Conservation (phyloP, 345 rosid species). For the Alliaria petiolata region DNA sequence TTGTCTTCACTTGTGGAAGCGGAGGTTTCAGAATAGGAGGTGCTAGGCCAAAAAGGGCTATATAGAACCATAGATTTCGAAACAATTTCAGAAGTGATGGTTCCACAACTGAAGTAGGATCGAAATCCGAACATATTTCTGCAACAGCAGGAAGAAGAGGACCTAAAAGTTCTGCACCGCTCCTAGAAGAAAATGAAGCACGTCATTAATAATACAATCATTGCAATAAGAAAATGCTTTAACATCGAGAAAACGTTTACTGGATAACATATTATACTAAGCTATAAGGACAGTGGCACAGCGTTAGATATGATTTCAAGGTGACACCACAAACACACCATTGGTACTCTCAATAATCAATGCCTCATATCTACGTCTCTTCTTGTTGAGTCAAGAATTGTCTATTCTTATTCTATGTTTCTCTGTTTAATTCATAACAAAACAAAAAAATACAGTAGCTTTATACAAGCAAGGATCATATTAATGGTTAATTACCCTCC, state of each 20-base stretch:
- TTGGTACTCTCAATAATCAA: too few relatives aligned
- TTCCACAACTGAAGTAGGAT: slow-evolving; percentile 65
- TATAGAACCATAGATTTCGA: too few relatives aligned
- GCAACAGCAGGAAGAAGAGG: slow-evolving; percentile 94
- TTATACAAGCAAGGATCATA: too few relatives aligned
- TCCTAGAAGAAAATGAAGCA: slow-evolving; percentile 49
- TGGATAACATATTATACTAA: neutral
- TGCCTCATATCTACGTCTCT: neutral
- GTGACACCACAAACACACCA: neutral
- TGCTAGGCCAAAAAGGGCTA: too few relatives aligned
- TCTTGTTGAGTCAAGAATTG: neutral
- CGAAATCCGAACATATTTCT: slow-evolving; percentile 85
- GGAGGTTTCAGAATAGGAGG: too few relatives aligned
- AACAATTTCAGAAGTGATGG: too few relatives aligned
- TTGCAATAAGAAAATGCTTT: neutral
- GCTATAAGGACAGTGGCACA: neutral
- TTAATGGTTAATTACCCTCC: too few relatives aligned
- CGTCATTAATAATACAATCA: neutral
- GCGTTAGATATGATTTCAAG: neutral
- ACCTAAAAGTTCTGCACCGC: slow-evolving; percentile 86
- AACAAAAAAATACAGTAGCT: too few relatives aligned
- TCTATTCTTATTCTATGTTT: neutral
- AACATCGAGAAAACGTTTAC: neutral
- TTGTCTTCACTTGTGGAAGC: too few relatives aligned
- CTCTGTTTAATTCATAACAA: too few relatives aligned